phyloP scores from a whole-genome alignment of 1,284 basidiomycete genomes.

The Vanrija humicola region DNA sequence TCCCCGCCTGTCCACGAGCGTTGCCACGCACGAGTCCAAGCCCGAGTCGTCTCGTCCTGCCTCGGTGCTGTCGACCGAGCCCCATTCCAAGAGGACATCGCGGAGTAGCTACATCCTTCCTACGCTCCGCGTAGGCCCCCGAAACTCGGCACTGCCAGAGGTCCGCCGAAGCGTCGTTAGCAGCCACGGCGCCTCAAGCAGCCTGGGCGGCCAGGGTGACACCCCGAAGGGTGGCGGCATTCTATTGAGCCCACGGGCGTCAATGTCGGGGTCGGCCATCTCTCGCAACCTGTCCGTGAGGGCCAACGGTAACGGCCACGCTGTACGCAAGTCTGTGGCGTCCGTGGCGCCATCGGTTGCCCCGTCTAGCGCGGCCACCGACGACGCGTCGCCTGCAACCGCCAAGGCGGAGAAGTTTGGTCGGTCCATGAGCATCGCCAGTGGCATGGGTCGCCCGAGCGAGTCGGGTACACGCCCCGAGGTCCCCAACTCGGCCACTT shows the following conservation, averaged over 20 bases:
- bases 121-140: slow-evolving; percentile 14
- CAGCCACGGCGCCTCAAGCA: slow-evolving; percentile 3
- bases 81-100: background rate
- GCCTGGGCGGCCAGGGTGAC: background rate
- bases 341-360: no score
- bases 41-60: slow-evolving; percentile 2
- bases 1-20: background rate
- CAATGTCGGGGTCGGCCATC: background rate
- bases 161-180: slow-evolving; percentile 11
- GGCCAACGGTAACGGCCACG: no score
- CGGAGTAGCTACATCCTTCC: slow-evolving; percentile 12
- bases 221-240: slow-evolving; percentile 5
- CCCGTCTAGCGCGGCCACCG: background rate
- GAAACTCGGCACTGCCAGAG: background rate
- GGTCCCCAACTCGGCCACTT: background rate
- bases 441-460: background rate
- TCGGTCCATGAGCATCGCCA: slow-evolving; percentile 1
- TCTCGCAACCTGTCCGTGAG: no score
- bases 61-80: background rate
- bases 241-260: slow-evolving; percentile 3
- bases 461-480: background rate
- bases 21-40: slow-evolving; percentile 1
- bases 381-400: background rate
- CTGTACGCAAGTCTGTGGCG: no score
- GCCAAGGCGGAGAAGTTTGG: background rate